Evolutionary conservation across 1,284 basidiomycete species (phyloP), one percentile per base, ranked within the genome.

Genomic region (Sanguinoderma infundibulare): DNA sequence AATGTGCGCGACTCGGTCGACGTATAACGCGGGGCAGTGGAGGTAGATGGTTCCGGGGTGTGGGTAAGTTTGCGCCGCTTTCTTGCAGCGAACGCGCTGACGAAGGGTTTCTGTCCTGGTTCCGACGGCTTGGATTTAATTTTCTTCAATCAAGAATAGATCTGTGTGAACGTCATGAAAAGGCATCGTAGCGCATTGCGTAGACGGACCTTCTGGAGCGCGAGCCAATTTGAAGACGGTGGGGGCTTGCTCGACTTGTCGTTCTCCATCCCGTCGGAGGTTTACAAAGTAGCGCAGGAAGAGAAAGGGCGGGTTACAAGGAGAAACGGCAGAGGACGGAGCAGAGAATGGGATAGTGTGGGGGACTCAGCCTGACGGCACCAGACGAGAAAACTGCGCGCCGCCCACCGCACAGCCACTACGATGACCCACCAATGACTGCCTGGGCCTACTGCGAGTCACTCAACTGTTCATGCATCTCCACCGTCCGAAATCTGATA

Each of bases 211-310:
- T 85, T 84, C 65, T 79, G 75, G 40, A 84, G 66, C 2, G 79
- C 74, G 6, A 80, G 64, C 83, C 84, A 85, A 65, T 85, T 86
- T 15, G 79, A 78, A 4, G 84, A 86, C 5, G 81, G 71, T 14
- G 32, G 9, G 14, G 34, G 9, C 30, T 47, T 53, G 22, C 3
- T 22, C 3, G 54, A 10, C 17, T 56, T 55, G 32, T 28, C 22
- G 2, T 32, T 36, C 10, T 22, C 54, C 49, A 51, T 51, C 6
- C 17, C 17, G 42, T 6, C 5, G 5, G 12, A 7, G 22, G 24
- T 17, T 2, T 46, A 20, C 10, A 34, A 0, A 28, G 42, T 28
- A 46, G 8, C 4, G 7, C 22, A 1, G 22, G 5, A 8, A 14
- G 6, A 14, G 22, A 14, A 44, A n/a, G n/a, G n/a, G n/a, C n/a